Percentiles rank a stretch among this genome's conserved stretches.
Evolutionary conservation across 2,329 filamentous ascomycete species (phyloP).

Genomic region (Talaromyces sp.): DNA sequence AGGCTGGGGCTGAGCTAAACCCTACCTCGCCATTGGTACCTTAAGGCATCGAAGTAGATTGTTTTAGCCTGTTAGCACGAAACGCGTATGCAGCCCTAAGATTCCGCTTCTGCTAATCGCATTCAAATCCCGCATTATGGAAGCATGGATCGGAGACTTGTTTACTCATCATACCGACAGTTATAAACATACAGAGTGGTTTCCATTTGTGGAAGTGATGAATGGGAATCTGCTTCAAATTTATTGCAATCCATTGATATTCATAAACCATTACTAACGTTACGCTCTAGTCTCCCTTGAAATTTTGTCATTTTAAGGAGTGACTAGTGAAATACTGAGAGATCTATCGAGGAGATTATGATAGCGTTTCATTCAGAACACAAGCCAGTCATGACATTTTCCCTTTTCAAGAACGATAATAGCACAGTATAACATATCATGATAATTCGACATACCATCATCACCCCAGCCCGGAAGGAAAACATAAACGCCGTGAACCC

Average conservation of each 20-base stretch:
- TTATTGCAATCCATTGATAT: no score
- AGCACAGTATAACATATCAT: background rate
- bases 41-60: background rate
- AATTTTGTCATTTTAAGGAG: no score
- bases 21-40: background rate
- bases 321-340: no score
- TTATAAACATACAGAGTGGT: no score
- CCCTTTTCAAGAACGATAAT: background rate
- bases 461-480: background rate
- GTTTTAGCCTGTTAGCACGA: background rate
- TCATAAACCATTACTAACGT: no score
- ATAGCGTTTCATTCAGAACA: background rate
- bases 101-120: no score
- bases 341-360: background rate
- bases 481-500: conserved; percentile 1
- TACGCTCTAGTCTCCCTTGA: no score
- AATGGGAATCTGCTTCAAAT: no score
- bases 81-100: conserved; percentile 1
- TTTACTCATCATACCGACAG: no score
- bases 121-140: no score
- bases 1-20: background rate
- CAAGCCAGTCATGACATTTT: background rate
- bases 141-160: no score
- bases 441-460: background rate
- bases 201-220: no score